phyloP scores from a whole-genome alignment of 805 yeast species.

The Ogataea philodendri region DNA sequence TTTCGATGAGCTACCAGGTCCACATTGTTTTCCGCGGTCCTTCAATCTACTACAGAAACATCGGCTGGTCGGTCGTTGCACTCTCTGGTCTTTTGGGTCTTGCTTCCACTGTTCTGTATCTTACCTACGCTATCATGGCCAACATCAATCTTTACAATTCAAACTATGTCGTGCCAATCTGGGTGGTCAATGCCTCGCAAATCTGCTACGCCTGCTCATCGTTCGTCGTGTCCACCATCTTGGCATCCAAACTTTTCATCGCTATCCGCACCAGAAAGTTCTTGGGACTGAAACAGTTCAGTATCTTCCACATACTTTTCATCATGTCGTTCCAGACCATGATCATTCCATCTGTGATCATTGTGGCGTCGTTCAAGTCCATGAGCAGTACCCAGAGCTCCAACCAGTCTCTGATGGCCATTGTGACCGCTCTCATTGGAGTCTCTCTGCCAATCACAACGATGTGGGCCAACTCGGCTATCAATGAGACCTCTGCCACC shows the following conservation, averaged over 20 bases:
- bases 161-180: conserved; percentile 25
- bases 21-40: conserved; percentile 66
- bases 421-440: conserved; percentile 62
- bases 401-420: conserved; percentile 42
- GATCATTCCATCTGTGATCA: conserved; percentile 70
- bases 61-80: conserved; percentile 40
- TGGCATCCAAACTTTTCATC: conserved; percentile 59
- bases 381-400: conserved; percentile 28
- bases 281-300: conserved; percentile 80
- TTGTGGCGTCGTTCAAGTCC: conserved; percentile 50
- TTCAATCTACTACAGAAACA: conserved; percentile 35
- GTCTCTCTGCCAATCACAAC: conserved; percentile 79
- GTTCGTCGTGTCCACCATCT: conserved; percentile 55
- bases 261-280: conserved; percentile 73
- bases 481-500: conserved; percentile 44
- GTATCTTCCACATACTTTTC: conserved; percentile 72
- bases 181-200: conserved; percentile 52
- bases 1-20: conserved; percentile 69
- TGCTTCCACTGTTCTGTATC: conserved; percentile 57
- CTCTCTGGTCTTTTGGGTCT: conserved; percentile 46
- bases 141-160: conserved; percentile 33
- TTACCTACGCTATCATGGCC: conserved; percentile 48
- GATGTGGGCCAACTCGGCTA: conserved; percentile 81
- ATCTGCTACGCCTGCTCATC: conserved; percentile 71
- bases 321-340: conserved; percentile 83